Evolutionary conservation across 441 rosid genomes (phyloP).

Genomic region (Populus hybrid): DNA sequence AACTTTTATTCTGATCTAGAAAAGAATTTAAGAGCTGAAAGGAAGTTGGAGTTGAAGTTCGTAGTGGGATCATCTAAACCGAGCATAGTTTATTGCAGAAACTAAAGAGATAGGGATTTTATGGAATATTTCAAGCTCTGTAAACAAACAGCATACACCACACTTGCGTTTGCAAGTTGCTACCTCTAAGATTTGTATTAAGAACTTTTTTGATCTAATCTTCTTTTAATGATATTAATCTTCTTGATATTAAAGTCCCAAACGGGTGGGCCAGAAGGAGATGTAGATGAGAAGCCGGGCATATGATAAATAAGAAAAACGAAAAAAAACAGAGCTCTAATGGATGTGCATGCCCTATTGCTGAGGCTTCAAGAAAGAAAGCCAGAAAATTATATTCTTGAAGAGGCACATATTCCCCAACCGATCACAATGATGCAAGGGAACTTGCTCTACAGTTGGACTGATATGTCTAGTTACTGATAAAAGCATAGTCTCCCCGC

Average conservation of each 20-base stretch:
- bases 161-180: constrained; percentile 42
- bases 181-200: constrained; percentile 36
- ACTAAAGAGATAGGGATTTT: background rate
- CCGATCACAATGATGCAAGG: background rate
- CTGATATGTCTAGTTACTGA: background rate
- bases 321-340: background rate
- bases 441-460: background rate
- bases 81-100: constrained; percentile 4
- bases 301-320: background rate
- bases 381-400: background rate
- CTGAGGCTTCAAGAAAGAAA: too few relatives aligned
- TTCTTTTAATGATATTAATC: background rate
- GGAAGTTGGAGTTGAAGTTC: background rate
- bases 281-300: background rate
- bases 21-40: background rate
- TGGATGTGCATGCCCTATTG: background rate
- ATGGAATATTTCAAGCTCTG: constrained; percentile 26
- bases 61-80: constrained; percentile 42
- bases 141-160: constrained; percentile 16
- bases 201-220: constrained; percentile 8
- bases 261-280: background rate
- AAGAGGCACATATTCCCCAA: background rate
- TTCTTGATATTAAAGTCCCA: background rate
- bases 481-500: background rate
- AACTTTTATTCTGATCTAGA: constrained; percentile 15